Conservation (phyloP, 306 rosid species). For the Canavalia gladiata region DNA sequence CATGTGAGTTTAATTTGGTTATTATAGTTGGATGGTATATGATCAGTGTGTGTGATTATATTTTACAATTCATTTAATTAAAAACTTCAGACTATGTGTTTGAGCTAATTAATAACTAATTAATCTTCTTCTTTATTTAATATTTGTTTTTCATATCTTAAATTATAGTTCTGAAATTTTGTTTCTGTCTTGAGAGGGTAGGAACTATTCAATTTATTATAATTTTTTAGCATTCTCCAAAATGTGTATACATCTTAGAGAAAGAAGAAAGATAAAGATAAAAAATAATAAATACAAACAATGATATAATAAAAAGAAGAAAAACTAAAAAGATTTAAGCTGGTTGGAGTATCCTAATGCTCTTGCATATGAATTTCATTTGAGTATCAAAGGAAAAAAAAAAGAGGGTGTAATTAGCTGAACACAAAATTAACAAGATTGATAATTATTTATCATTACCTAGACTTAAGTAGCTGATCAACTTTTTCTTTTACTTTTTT, state of each 20-base stretch:
- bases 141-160: neutral
- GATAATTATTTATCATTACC: too few relatives aligned
- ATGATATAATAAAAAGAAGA: too few relatives aligned
- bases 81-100: neutral
- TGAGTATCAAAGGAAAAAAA: too few relatives aligned
- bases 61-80: neutral
- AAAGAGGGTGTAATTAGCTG: too few relatives aligned
- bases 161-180: neutral
- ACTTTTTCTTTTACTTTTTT: too few relatives aligned
- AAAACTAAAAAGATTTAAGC: too few relatives aligned
- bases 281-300: too few relatives aligned
- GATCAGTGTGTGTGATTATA: neutral
- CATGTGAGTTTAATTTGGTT: neutral
- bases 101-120: neutral
- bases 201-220: neutral
- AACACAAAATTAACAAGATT: too few relatives aligned
- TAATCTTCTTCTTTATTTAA: neutral
- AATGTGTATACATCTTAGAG: neutral
- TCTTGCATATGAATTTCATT: too few relatives aligned
- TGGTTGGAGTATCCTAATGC: too few relatives aligned
- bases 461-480: too few relatives aligned
- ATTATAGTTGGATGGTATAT: neutral
- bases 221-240: neutral
- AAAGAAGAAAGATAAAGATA: neutral
- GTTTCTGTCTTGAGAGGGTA: neutral